Conservation (phyloP, 345 rosid genomes). For the Leavenworthia alabamica region DNA sequence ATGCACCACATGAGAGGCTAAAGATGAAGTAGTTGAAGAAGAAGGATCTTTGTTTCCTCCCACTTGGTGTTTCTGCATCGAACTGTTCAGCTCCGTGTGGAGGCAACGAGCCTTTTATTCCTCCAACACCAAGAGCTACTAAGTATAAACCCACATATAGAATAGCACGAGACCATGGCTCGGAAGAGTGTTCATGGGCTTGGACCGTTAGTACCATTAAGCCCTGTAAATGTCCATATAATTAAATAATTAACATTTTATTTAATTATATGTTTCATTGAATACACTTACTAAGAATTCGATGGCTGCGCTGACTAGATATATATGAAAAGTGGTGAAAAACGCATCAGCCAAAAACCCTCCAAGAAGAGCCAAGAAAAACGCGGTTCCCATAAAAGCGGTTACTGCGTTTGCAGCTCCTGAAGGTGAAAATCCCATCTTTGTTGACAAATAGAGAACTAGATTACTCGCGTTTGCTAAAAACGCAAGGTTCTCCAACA, state of each 20-base stretch:
- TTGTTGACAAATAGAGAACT: constrained; percentile 63
- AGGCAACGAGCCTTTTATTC: constrained; percentile 87
- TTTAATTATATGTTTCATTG: not conserved
- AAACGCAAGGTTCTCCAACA: constrained; percentile 82
- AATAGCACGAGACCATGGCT: constrained; percentile 45
- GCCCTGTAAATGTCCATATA: constrained; percentile 23
- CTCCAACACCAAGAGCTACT: constrained; percentile 88
- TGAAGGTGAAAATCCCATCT: constrained; percentile 78
- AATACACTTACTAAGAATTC: constrained; percentile 53
- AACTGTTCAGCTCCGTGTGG: constrained; percentile 96
- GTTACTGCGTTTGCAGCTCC: constrained; percentile 74
- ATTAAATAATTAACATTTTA: no score
- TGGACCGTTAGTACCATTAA: constrained; percentile 42
- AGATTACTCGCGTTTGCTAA: constrained; percentile 92
- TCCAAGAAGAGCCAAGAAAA: constrained; percentile 79
- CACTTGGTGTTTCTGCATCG: constrained; percentile 57
- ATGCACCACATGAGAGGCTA: constrained; percentile 77
- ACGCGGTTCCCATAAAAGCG: constrained; percentile 86
- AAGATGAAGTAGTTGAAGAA: constrained; percentile 86
- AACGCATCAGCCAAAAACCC: constrained; percentile 76
- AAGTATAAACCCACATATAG: constrained; percentile 69
- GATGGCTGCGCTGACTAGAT: constrained; percentile 57
- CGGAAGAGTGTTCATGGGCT: constrained; percentile 47
- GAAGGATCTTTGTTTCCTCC: constrained; percentile 73
- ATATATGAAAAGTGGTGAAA: constrained; percentile 63